Conservation (phyloP, 1,284 basidiomycete genomes). For the Fomitopsis schrenkii region DNA sequence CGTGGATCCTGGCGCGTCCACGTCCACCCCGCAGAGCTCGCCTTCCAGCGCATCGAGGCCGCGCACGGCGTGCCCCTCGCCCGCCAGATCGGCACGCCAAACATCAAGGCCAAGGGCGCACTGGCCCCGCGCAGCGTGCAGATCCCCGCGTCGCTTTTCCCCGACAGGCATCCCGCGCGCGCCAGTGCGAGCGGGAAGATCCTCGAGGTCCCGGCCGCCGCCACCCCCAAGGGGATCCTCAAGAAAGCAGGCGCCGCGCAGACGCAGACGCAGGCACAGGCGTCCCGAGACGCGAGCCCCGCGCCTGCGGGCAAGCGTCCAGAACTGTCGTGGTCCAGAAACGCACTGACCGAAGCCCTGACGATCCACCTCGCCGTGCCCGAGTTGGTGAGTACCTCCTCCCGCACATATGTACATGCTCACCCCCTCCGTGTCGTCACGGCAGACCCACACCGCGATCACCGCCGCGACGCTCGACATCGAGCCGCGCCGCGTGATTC, state of each 20-base stretch:
- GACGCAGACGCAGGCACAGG: background rate
- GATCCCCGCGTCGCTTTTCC: slow-evolving; percentile 44
- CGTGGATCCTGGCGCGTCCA: background rate
- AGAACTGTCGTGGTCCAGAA: slow-evolving; percentile 48
- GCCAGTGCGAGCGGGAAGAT: slow-evolving; percentile 28
- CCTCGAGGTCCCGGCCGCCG: slow-evolving; percentile 31
- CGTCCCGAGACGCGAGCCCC: background rate
- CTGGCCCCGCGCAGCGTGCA: slow-evolving; percentile 50
- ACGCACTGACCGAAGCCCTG: slow-evolving; percentile 30
- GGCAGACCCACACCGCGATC: slow-evolving; percentile 44
- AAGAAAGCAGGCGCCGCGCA: slow-evolving; percentile 21
- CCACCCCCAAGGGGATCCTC: slow-evolving; percentile 35
- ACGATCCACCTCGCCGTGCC: slow-evolving; percentile 48
- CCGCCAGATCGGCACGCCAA: slow-evolving; percentile 61
- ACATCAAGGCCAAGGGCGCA: slow-evolving; percentile 67
- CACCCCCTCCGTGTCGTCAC: background rate
- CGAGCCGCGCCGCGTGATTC: slow-evolving; percentile 49
- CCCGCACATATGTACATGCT: slow-evolving; percentile 1
- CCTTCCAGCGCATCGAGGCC: slow-evolving; percentile 61
- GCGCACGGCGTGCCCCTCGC: slow-evolving; percentile 55
- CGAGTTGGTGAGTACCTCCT: slow-evolving; percentile 39
- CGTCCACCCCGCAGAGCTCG: slow-evolving; percentile 44
- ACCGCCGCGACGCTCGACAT: slow-evolving; percentile 51
- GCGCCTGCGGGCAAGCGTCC: slow-evolving; percentile 16
- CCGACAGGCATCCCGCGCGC: slow-evolving; percentile 19